A percentile compares a stretch with the other conserved stretches of the same genome.
Conservation (phyloP, 2,329 filamentous ascomycete species). For the Ceratocystis diversiconidia region DNA sequence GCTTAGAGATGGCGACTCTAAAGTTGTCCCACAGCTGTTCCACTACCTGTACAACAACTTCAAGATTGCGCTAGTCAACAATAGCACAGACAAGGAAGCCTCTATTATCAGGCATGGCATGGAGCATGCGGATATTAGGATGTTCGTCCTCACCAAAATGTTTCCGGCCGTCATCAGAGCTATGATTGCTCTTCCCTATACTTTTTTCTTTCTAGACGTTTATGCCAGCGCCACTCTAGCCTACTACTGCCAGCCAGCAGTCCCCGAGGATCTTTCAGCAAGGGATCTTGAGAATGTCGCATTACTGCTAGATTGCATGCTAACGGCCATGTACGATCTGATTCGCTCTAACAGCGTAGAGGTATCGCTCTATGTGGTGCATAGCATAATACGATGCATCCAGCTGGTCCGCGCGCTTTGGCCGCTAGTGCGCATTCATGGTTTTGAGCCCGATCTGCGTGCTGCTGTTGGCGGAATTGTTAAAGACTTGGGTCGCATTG, state of each 20-base stretch:
- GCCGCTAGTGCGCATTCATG: slow-evolving; percentile 3
- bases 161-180: slow-evolving; percentile 38
- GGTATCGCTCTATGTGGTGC: slow-evolving; percentile 7
- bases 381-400: background rate
- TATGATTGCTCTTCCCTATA: slow-evolving; percentile 25
- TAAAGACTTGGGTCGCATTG: background rate
- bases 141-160: slow-evolving; percentile 39
- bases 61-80: slow-evolving; percentile 38
- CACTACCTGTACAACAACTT: slow-evolving; percentile 44
- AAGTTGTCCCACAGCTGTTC: slow-evolving; percentile 37
- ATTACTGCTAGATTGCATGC: background rate
- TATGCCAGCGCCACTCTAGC: slow-evolving; percentile 33
- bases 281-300: background rate
- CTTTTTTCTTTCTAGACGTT: slow-evolving; percentile 37
- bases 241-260: slow-evolving; percentile 17
- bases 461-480: background rate
- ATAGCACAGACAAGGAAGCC: slow-evolving; percentile 34
- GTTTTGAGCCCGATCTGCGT: background rate
- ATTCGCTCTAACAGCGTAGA: slow-evolving; percentile 4
- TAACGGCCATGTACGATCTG: slow-evolving; percentile 12
- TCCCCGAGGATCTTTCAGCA: slow-evolving; percentile 8
- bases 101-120: slow-evolving; percentile 35
- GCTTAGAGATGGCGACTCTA: slow-evolving; percentile 37
- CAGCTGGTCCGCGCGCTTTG: slow-evolving; percentile 1
- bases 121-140: slow-evolving; percentile 29